Evolutionary conservation across 352 stramenopile species (phyloP).

Genomic region (Phytopythium montanum): DNA sequence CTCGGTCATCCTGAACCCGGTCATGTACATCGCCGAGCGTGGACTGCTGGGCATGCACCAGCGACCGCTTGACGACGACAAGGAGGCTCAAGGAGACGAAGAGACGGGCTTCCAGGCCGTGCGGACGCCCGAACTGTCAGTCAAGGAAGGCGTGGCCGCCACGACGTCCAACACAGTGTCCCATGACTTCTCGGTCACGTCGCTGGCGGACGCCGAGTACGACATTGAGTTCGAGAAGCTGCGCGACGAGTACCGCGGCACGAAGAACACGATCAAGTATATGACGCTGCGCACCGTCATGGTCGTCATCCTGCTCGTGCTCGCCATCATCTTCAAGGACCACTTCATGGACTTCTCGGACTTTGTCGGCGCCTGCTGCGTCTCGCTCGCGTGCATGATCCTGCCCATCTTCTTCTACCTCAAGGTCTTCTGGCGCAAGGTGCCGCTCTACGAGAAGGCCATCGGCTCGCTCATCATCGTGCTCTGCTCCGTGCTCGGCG

Average conservation of each 20-base stretch:
- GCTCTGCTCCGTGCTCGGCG: slow-evolving; percentile 26
- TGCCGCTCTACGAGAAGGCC: slow-evolving; percentile 43
- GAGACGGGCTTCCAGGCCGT: slow-evolving; percentile 23
- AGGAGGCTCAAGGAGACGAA: slow-evolving; percentile 10
- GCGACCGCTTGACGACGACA: slow-evolving; percentile 20
- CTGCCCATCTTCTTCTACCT: slow-evolving; percentile 73
- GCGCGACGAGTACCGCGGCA: slow-evolving; percentile 32
- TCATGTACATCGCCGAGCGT: slow-evolving; percentile 55
- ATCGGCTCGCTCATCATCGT: slow-evolving; percentile 32
- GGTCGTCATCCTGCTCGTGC: slow-evolving; percentile 39
- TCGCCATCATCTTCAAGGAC: slow-evolving; percentile 58
- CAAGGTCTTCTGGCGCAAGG: slow-evolving; percentile 51
- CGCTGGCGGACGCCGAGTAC: slow-evolving; percentile 27
- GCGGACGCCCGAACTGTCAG: slow-evolving; percentile 18
- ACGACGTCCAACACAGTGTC: slow-evolving; percentile 3
- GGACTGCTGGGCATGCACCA: slow-evolving; percentile 59
- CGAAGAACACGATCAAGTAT: slow-evolving; percentile 39
- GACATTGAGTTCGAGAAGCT: slow-evolving; percentile 28
- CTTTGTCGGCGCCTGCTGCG: slow-evolving; percentile 58
- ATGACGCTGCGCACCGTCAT: slow-evolving; percentile 32
- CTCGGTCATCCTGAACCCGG: slow-evolving; percentile 52
- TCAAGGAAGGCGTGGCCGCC: slow-evolving; percentile 7
- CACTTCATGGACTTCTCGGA: slow-evolving; percentile 68
- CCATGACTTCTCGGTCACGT: slow-evolving; percentile 24
- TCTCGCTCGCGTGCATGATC: slow-evolving; percentile 61